Evolutionary conservation across 2,329 filamentous ascomycete genomes (phyloP).

Genomic region (Fusarium hainanense): DNA sequence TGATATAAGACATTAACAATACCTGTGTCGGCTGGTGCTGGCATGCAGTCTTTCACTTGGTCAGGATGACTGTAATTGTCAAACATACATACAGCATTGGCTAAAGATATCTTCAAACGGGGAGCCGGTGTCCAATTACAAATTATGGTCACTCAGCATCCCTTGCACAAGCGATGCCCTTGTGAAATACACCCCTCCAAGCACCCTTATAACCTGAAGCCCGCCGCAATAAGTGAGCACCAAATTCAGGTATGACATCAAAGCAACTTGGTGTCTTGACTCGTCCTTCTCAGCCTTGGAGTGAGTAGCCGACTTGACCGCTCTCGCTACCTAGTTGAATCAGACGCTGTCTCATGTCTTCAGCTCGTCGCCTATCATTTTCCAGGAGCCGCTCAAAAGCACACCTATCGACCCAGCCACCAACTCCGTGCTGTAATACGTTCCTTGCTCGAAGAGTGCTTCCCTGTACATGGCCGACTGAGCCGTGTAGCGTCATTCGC

Average conservation of each 20-base stretch:
- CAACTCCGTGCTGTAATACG: slow-evolving; percentile 79
- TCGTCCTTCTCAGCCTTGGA: slow-evolving; percentile 57
- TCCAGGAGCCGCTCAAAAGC: slow-evolving; percentile 64
- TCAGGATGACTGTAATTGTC: neutral
- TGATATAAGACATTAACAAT: neutral
- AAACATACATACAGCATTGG: neutral
- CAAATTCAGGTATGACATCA: slow-evolving; percentile 20
- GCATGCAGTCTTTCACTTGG: neutral
- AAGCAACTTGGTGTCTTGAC: slow-evolving; percentile 12
- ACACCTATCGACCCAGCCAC: slow-evolving; percentile 70
- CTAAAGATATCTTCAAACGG: neutral
- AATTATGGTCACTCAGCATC: neutral
- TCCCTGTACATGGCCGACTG: slow-evolving; percentile 70
- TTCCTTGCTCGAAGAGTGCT: slow-evolving; percentile 71
- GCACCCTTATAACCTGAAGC: neutral
- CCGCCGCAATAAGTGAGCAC: neutral
- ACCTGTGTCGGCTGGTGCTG: neutral
- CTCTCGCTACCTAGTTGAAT: slow-evolving; percentile 70
- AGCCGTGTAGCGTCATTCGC: slow-evolving; percentile 78
- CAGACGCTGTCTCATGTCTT: slow-evolving; percentile 72
- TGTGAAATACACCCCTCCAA: neutral
- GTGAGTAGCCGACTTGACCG: slow-evolving; percentile 72
- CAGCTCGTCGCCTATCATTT: slow-evolving; percentile 61
- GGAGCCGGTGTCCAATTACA: neutral
- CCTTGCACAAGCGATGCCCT: neutral